Evolutionary conservation across 2,329 filamentous ascomycete genomes (phyloP).

Genomic region (Tolypocladium paradoxum): DNA sequence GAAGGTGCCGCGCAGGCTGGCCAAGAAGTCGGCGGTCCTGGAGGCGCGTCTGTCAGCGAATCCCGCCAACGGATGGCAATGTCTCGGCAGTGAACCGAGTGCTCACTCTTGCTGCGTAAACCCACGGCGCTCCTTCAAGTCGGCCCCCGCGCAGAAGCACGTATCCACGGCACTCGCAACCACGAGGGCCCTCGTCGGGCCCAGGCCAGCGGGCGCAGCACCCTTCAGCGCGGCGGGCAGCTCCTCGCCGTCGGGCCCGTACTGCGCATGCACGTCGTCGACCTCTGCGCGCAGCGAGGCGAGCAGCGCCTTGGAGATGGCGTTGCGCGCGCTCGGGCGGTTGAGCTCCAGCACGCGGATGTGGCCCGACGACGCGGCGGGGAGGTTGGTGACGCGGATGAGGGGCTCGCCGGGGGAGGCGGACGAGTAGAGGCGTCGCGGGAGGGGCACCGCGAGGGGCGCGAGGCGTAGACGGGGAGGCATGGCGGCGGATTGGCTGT

Average conservation of each 20-base stretch:
- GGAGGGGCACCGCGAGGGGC: slow-evolving; percentile 10
- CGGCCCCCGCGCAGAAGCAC: slow-evolving; percentile 88
- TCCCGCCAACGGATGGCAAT: neutral
- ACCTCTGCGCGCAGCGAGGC: slow-evolving; percentile 61
- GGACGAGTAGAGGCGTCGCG: slow-evolving; percentile 26
- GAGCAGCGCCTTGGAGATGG: slow-evolving; percentile 73
- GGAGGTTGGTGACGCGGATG: slow-evolving; percentile 62
- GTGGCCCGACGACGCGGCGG: slow-evolving; percentile 68
- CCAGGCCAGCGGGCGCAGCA: slow-evolving; percentile 29
- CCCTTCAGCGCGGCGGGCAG: slow-evolving; percentile 19
- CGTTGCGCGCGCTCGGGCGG: slow-evolving; percentile 75
- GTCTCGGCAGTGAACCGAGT: neutral
- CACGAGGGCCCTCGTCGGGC: slow-evolving; percentile 68
- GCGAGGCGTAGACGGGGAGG: slow-evolving; percentile 17
- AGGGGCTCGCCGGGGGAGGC: slow-evolving; percentile 36
- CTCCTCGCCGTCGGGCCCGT: slow-evolving; percentile 45
- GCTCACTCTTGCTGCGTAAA: slow-evolving; percentile 70
- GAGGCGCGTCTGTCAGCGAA: neutral
- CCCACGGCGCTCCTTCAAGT: slow-evolving; percentile 74
- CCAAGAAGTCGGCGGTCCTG: slow-evolving; percentile 72
- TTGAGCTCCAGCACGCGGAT: slow-evolving; percentile 86
- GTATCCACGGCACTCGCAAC: slow-evolving; percentile 76
- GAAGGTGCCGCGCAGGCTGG: slow-evolving; percentile 66
- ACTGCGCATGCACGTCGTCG: slow-evolving; percentile 56
- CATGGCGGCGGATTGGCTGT: slow-evolving; percentile 11